Evolutionary conservation across 257 asterid species (phyloP), one percentile per base, ranked within the genome.

Genomic region (Petunia axillaris): DNA sequence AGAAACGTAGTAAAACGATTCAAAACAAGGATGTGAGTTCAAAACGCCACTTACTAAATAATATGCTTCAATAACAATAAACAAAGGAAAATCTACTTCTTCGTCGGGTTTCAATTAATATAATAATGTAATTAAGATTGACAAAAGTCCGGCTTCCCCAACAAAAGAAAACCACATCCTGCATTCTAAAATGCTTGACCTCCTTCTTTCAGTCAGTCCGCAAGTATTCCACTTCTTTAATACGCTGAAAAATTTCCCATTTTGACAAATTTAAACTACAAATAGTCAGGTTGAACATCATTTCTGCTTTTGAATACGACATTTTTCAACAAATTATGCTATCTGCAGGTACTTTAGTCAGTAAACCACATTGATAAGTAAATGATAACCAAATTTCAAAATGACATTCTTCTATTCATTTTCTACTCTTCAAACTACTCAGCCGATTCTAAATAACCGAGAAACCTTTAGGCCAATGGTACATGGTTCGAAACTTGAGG

Each of bases 1-100:
- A 84, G 62, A 35, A 16, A 81, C 13, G n/a, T 43, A 66, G 2
- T 37, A n/a, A 3, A 57, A 38, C 38, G 59, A 77, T 57, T 84
- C 54, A 36, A 73, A 74, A 57, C 81, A 46, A 80, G 75, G 37
- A 75, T 41, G 41, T 75, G 46, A 65, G 46, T 44, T 64, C 16
- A 75, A 70, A 57, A 58, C 36, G 35, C 62, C 60, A 73, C 60
- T 38, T 11, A 64, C n/a, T 73, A 39, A 73, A 4, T 73, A 60
- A 50, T 43, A 3, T 50, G 16, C 25, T 25, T 25, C 25, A 25
- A 25, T 73, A 50, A 11, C 13, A 50, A 1, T 25, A 71, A 71
- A 44, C 54, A n/a, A 43, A 37, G 16, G 57, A 2, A 44, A 44
- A 16, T 3, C 0, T 35, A 13, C 6, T 2, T 35, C 62, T 48